Evolutionary conservation across 768 basidiomycete species (phyloP), one percentile per base, ranked within the genome.

Genomic region (Boletus sp.): DNA sequence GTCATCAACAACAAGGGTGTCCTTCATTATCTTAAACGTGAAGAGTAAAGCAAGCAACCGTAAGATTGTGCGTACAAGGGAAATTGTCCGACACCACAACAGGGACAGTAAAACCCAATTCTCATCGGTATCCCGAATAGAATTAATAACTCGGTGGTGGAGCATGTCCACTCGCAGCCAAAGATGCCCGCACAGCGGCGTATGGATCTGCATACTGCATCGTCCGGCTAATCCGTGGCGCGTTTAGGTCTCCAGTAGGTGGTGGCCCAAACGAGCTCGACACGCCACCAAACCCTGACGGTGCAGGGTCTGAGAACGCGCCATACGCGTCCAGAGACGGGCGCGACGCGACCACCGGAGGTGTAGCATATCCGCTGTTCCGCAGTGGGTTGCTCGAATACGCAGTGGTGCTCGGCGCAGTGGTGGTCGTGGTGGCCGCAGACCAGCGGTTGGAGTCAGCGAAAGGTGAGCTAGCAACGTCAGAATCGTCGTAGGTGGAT

Each of bases 171-270:
- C 51, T 67, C 56, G 66, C 56, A 51, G 69, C 30, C 68, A 88
- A 69, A 5, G 79, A 77, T 8, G 86, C 85, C 17, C 88, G 79
- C 34, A 93, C 88, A 11, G 86, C 87, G 13, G 90, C 88, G 64
- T 93, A 93, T 9, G 91, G 91, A 64, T 93, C 87, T 23, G 90
- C 91, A 64, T 93, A 90, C 68, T 94, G 91, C 93, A 96, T 94
- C 50, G 93, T 95, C 67, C 92, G 75, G 70, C 91, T 93, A 37
- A 93, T 75, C 27, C 83, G 80, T 29, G 79, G 76, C 0, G 75
- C 67, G 15, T 61, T 72, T 21, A 63, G 50, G 7, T 70, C 68
- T 11, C 53, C 55, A 10, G 71, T 55, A 15, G 77, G 64, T 2
- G 79, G 64, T 4, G 66, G 71, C n/a, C 62, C 62, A 40, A 57